These are phyloP conservation scores for Thecaphora thlaspeos DNA, from an alignment of 1,284 basidiomycete genomes.

Conservation along the genomic window DNA sequence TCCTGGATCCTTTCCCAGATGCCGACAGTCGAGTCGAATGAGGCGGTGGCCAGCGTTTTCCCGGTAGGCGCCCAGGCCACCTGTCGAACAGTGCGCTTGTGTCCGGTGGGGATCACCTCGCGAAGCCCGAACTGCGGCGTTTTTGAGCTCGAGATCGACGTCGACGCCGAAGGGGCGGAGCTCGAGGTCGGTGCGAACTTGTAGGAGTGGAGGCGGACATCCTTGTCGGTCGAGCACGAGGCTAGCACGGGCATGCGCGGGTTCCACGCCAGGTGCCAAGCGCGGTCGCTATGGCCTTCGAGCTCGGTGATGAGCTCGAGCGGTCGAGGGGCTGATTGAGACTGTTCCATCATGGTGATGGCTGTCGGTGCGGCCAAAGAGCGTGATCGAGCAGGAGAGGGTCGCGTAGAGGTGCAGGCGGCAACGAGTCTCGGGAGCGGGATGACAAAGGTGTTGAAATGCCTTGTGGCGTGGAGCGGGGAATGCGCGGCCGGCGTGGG, in stretches of 20 bases:
- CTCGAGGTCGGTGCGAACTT: constrained; percentile 38
- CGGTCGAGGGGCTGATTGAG: too few species aligned
- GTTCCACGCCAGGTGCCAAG: constrained; percentile 89
- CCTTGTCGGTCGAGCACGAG: constrained; percentile 91
- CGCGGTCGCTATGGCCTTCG: constrained; percentile 52
- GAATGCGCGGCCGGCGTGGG: too few species aligned
- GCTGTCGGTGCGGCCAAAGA: too few species aligned
- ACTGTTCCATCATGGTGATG: too few species aligned
- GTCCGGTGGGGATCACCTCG: constrained; percentile 67
- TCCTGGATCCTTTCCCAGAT: constrained; percentile 72
- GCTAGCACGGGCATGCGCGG: constrained; percentile 77
- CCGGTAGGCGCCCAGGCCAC: constrained; percentile 90
- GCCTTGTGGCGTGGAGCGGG: too few species aligned
- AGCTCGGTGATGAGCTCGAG: constrained; percentile 30
- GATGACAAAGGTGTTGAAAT: too few species aligned
- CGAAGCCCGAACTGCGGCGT: constrained; percentile 37
- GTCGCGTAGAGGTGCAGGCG: too few species aligned
- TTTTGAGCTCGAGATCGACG: constrained; percentile 21
- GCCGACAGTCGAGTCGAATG: constrained; percentile 89
- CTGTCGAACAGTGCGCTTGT: constrained; percentile 84
- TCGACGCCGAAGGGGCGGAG: constrained; percentile 15
- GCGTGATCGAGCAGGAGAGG: too few species aligned
- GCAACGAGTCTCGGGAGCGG: too few species aligned
- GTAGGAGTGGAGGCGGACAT: constrained; percentile 81
- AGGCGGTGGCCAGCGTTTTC: constrained; percentile 83